phyloP scores from a whole-genome alignment of 495 filamentous ascomycete genomes.

The Penicillium verhagenii region DNA sequence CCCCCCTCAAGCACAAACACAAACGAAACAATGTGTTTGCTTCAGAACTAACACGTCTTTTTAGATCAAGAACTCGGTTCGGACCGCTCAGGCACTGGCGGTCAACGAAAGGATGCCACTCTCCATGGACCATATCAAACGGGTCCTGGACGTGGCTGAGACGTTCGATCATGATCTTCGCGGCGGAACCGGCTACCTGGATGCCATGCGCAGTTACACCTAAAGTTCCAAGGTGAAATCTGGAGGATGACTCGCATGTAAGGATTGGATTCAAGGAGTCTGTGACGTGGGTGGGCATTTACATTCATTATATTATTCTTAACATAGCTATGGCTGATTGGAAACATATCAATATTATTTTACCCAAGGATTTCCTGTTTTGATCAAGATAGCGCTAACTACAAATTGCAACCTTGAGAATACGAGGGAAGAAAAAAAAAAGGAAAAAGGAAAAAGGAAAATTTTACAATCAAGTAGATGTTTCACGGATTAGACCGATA shows the following conservation, averaged over 20 bases:
- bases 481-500: constrained; percentile 17
- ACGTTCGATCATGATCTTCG: constrained; percentile 77
- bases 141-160: constrained; percentile 77
- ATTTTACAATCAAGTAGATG: too few species aligned
- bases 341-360: background rate
- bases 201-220: constrained; percentile 53
- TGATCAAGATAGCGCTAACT: too few species aligned
- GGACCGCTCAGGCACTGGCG: constrained; percentile 82
- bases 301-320: too few species aligned
- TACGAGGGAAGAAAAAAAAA: too few species aligned
- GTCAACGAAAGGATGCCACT: constrained; percentile 70
- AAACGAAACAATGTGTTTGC: background rate
- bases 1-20: background rate
- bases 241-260: background rate
- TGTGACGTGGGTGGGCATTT: background rate
- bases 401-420: too few species aligned
- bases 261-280: background rate
- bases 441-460: too few species aligned
- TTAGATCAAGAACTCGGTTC: constrained; percentile 88
- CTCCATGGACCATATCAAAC: constrained; percentile 77
- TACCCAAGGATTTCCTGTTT: too few species aligned
- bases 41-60: constrained; percentile 4
- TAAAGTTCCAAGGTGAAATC: too few species aligned
- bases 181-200: constrained; percentile 59
- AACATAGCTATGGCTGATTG: too few species aligned